Base-by-base conservation (phyloP, 2,329 filamentous ascomycete genomes). In the Drechslera avenae region DNA sequence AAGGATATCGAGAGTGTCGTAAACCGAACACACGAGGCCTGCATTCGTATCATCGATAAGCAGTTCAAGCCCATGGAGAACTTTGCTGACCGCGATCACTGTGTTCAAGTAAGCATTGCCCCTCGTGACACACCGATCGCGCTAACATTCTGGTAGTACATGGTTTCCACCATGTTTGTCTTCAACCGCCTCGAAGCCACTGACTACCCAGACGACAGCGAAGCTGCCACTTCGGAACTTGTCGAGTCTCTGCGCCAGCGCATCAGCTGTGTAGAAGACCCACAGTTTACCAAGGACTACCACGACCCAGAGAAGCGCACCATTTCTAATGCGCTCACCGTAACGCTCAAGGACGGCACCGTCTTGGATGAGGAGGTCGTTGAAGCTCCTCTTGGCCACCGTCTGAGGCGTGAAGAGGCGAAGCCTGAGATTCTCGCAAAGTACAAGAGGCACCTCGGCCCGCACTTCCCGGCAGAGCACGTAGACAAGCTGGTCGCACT, bases 41-140 rank as follows among this genome's bases (percentile, higher is more conserved):
- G 94, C 81, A 86, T 99, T 73, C 91, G 94, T 69, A 99, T 99
- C 79, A 99, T 99, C 70, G 94, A 99, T 85, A 99, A 99, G 84
- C 94, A 99, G 80, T 95, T 96, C 84, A 97, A 97, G 85, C 87
- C 92, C 66, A 96, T 99, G 90, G 92, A 97, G 82, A 99, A 99
- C 86, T 99, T 97, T 51, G 94, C 94, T 71, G 94, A 99, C 79
- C 91, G 94, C 71, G 94, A 99, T 78, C 94, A 99, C 84, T 99
- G 94, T 80, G 93, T 99, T 64, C 94, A 97, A 81, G 79, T 81
- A 70, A 55, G 71, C 53, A 39, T 39, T 37, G 18, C 4, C 14
- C n/a, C 32, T 18, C 6, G 19, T 23, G n/a, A 26, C 10, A 21
- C 17, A 43, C 17, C 40, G n/a, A 10, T 21, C 14, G 2, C n/a